Evolutionary conservation across 2,329 filamentous ascomycete species (phyloP).

Genomic region (Sporothrix brunneoviolacea): DNA sequence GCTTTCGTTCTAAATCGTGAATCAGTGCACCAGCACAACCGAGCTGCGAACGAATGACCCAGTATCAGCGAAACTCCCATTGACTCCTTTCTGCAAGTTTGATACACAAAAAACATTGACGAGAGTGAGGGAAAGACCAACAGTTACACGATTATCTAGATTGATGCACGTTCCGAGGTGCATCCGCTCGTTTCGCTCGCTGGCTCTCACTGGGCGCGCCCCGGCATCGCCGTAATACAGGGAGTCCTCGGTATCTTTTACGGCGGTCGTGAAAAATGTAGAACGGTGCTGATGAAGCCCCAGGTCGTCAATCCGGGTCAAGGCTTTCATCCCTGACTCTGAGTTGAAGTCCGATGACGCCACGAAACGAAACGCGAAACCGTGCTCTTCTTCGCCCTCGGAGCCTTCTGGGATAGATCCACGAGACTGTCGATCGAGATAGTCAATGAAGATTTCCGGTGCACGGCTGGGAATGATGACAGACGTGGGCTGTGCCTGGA

Average conservation of each 20-base stretch:
- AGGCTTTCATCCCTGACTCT: constrained; percentile 57
- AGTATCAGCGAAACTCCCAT: too few relatives aligned
- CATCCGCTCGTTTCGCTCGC: constrained; percentile 57
- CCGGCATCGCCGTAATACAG: constrained; percentile 23
- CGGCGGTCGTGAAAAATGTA: constrained; percentile 42
- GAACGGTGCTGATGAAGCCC: constrained; percentile 45
- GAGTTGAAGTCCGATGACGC: constrained; percentile 67
- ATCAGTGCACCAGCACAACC: constrained; percentile 85
- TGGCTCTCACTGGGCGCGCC: constrained; percentile 36
- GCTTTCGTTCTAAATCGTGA: constrained; percentile 66
- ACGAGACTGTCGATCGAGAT: constrained; percentile 21
- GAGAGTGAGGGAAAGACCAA: constrained; percentile 28
- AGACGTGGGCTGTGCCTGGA: constrained; percentile 48
- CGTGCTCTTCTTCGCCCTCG: neutral
- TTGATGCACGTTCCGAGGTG: constrained; percentile 65
- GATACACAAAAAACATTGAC: neutral
- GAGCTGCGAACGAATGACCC: constrained; percentile 40
- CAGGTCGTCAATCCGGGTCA: constrained; percentile 52
- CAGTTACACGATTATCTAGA: constrained; percentile 65
- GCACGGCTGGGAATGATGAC: constrained; percentile 46
- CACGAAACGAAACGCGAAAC: constrained; percentile 55
- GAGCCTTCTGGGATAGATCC: neutral
- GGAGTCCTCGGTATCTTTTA: constrained; percentile 28
- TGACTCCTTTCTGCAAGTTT: too few relatives aligned
- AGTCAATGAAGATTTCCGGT: constrained; percentile 33